phyloP scores from a whole-genome alignment of 768 basidiomycete species.

The Ramaria sp. region DNA sequence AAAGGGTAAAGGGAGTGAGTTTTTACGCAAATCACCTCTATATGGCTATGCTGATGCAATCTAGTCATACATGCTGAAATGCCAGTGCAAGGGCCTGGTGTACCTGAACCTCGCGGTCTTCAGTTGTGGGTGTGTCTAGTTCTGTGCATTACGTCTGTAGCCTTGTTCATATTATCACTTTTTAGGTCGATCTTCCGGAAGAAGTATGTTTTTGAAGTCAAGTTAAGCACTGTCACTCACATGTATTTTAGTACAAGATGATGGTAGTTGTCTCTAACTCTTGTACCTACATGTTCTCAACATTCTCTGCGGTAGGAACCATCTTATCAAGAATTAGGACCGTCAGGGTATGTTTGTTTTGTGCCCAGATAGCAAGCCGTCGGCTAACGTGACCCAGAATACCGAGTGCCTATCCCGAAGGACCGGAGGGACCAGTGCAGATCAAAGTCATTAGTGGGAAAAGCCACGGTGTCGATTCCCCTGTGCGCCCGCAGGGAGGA shows the following conservation, averaged over 20 bases:
- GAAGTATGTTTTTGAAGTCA: conserved; percentile 26
- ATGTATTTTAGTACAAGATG: conserved; percentile 59
- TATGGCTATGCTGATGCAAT: neutral
- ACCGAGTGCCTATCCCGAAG: conserved; percentile 63
- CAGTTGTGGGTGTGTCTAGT: conserved; percentile 54
- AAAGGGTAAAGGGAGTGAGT: conserved; percentile 46
- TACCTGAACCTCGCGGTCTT: conserved; percentile 68
- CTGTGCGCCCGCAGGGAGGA: conserved; percentile 83
- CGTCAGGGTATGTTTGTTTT: conserved; percentile 36
- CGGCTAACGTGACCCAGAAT: conserved; percentile 32
- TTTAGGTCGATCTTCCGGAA: conserved; percentile 57
- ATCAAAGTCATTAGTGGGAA: conserved; percentile 86
- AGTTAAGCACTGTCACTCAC: conserved; percentile 13
- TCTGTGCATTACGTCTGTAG: neutral
- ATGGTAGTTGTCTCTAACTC: conserved; percentile 27
- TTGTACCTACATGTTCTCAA: neutral
- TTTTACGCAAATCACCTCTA: neutral
- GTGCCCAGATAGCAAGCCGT: neutral
- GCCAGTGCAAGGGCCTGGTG: conserved; percentile 63
- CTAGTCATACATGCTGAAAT: conserved; percentile 73
- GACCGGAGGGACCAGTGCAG: conserved; percentile 51
- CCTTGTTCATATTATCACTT: neutral
- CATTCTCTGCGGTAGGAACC: conserved; percentile 41
- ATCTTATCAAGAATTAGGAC: conserved; percentile 72
- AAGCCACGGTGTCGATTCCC: conserved; percentile 77